These are phyloP conservation scores for Cercospora sp. DNA, from an alignment of 2,329 filamentous ascomycete species.

Conservation along the genomic window DNA sequence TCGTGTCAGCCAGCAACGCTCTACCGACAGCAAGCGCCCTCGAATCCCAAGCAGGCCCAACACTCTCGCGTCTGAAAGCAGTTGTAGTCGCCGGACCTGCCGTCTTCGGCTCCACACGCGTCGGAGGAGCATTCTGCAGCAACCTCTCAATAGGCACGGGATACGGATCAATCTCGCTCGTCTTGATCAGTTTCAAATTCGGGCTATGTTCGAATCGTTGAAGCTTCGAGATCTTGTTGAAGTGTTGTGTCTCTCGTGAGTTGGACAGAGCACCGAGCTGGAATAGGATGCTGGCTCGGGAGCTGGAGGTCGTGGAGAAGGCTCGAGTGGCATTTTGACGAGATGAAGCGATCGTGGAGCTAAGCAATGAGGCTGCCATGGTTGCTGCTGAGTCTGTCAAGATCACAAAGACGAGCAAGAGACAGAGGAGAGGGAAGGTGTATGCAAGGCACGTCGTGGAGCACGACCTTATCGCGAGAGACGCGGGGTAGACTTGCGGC, in stretches of 20 bases:
- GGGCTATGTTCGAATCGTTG: conserved; percentile 36
- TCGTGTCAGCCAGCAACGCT: conserved; percentile 26
- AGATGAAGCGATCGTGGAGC: background rate
- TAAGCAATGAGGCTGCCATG: conserved; percentile 5
- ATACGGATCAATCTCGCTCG: conserved; percentile 34
- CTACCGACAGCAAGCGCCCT: conserved; percentile 27
- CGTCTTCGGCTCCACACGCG: background rate
- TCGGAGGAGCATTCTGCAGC: conserved; percentile 2
- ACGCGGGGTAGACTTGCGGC: conserved; percentile 7
- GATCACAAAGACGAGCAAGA: background rate
- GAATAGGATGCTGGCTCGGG: conserved; percentile 32
- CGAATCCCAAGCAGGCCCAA: conserved; percentile 20
- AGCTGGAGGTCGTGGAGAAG: conserved; percentile 27
- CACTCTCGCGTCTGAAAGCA: background rate
- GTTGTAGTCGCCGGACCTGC: background rate
- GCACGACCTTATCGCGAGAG: background rate
- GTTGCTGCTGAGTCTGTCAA: background rate
- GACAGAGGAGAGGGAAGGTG: background rate
- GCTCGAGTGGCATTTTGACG: conserved; percentile 7
- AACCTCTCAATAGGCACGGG: conserved; percentile 16
- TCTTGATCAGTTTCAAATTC: conserved; percentile 35
- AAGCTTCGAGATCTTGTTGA: conserved; percentile 35
- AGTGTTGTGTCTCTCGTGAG: conserved; percentile 37
- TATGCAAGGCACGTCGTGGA: background rate
- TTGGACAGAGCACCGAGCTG: conserved; percentile 34